Evolutionary conservation across 805 yeast species (phyloP).

Genomic region (Kuraishia ogatae): DNA sequence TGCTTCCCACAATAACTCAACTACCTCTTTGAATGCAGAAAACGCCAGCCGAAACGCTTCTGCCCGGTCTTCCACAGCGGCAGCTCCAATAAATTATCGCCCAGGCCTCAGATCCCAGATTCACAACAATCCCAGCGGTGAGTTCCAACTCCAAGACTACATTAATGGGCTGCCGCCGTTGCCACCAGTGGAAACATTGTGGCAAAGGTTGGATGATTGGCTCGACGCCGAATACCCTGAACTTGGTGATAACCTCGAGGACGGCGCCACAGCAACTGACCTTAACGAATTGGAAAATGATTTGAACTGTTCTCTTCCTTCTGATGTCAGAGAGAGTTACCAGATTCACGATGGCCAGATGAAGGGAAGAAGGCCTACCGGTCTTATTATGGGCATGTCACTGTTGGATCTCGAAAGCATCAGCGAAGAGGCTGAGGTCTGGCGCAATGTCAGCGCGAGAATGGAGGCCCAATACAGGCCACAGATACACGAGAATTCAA

Average conservation of each 20-base stretch:
- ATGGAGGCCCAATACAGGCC: slow-evolving; percentile 13
- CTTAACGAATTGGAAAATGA: slow-evolving; percentile 79
- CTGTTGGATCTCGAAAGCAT: slow-evolving; percentile 76
- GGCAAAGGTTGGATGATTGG: slow-evolving; percentile 90
- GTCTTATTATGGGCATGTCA: slow-evolving; percentile 74
- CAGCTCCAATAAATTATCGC: slow-evolving; percentile 33
- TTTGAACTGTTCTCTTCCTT: slow-evolving; percentile 64
- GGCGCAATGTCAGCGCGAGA: slow-evolving; percentile 67
- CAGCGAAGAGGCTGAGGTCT: slow-evolving; percentile 70
- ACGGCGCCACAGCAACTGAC: slow-evolving; percentile 75
- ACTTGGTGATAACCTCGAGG: slow-evolving; percentile 65
- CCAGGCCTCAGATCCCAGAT: slow-evolving; percentile 29
- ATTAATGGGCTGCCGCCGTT: slow-evolving; percentile 39
- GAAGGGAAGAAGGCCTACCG: slow-evolving; percentile 61
- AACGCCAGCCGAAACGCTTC: slow-evolving; percentile 18
- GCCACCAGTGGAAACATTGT: slow-evolving; percentile 67
- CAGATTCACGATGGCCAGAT: slow-evolving; percentile 90
- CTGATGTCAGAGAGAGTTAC: slow-evolving; percentile 72
- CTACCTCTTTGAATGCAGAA: slow-evolving; percentile 30
- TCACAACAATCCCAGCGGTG: slow-evolving; percentile 35
- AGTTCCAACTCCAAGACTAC: slow-evolving; percentile 41
- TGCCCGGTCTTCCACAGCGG: slow-evolving; percentile 31
- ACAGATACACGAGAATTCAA: slow-evolving; percentile 1
- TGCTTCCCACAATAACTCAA: slow-evolving; percentile 17
- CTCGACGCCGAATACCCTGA: slow-evolving; percentile 71